Percentiles rank a stretch among this genome's conserved stretches.
phyloP scores from a whole-genome alignment of 805 yeast genomes.

The Saturnispora sekii region DNA sequence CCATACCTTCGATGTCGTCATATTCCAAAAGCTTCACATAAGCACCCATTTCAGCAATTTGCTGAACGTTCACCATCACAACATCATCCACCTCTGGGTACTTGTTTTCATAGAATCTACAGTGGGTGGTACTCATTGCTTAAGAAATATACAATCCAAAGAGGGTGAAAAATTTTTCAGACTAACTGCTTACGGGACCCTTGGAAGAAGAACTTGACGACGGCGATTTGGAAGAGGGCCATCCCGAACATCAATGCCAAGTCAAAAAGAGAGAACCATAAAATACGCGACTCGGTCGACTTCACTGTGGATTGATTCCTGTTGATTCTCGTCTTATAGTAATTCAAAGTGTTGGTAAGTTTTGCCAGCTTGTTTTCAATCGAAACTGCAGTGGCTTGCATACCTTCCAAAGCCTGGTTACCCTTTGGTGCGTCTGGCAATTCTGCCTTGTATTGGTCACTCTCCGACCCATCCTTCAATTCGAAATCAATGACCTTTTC shows the following conservation, averaged over 20 bases:
- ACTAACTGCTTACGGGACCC: constrained; percentile 62
- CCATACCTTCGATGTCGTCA: constrained; percentile 99
- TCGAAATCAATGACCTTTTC: constrained; percentile 83
- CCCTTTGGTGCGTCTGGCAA: constrained; percentile 51
- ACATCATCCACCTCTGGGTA: constrained; percentile 98
- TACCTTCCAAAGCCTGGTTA: constrained; percentile 45
- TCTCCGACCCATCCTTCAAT: constrained; percentile 39
- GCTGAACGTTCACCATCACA: constrained; percentile 97
- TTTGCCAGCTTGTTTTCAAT: constrained; percentile 53
- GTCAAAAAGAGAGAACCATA: constrained; percentile 57
- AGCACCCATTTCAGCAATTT: constrained; percentile 99
- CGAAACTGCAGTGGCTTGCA: constrained; percentile 43
- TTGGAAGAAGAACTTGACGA: constrained; percentile 63
- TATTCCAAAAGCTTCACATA: constrained; percentile 92
- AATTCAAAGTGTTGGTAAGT: constrained; percentile 53
- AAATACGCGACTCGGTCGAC: constrained; percentile 54
- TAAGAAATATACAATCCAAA: not conserved
- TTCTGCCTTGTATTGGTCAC: constrained; percentile 39
- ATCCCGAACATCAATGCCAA: constrained; percentile 55
- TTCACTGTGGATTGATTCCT: constrained; percentile 79
- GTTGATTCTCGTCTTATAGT: constrained; percentile 83
- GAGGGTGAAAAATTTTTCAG: constrained; percentile 17
- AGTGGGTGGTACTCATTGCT: constrained; percentile 73
- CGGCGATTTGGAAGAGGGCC: constrained; percentile 58
- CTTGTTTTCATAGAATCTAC: constrained; percentile 96